Evolutionary conservation across 805 yeast species (phyloP), one percentile per base, ranked within the genome.

Genomic region (Lipomyces oligophaga): DNA sequence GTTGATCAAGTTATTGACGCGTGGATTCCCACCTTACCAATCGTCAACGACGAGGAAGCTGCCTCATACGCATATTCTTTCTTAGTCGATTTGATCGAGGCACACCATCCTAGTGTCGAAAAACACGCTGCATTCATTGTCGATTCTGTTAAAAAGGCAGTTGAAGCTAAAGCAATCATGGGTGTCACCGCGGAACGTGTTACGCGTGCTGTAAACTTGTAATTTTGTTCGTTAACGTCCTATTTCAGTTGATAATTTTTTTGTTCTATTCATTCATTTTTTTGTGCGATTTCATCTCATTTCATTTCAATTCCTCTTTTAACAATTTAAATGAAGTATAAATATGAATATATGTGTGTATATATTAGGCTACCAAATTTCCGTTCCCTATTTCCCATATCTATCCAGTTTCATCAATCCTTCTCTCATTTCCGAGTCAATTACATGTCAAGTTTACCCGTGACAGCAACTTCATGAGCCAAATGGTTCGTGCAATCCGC

Each of bases 11-110:
- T 85, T 21, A 69, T 85, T 39, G 75, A 73, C 25, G 82, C 76
- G 50, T 93, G 97, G 97, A 70, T 93, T 43, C 74, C 75, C 52
- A 75, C 86, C 8, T 76, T 93, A 56, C 98, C 97, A 19, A 76
- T 90, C 34, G 67, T 80, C 19, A 83, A 79, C 58, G 97, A 93
- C 64, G 83, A 80, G 34, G 93, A 85, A 57, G 95, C 95, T 3
- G 97, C 97, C 3, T 80, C 87, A 13, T 86, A 75, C 64, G 80
- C 86, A 16, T 93, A 87, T 68, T 73, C 75, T 58, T 89, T 86
- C 63, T 70, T 89, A 55, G 69, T 80, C 6, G 83, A 82, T 51
- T 70, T 89, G 60, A 81, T 88, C 34, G 81, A 81, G 41, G 74
- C 73, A 43, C 75, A 77, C 42, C 88, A 86, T 52, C 76, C 82